A percentile compares a stretch with the other conserved stretches of the same genome.
Evolutionary conservation across 225 moss, liverwort and hornwort genomes (phyloP).

Genomic region (Polytrichum formosum): DNA sequence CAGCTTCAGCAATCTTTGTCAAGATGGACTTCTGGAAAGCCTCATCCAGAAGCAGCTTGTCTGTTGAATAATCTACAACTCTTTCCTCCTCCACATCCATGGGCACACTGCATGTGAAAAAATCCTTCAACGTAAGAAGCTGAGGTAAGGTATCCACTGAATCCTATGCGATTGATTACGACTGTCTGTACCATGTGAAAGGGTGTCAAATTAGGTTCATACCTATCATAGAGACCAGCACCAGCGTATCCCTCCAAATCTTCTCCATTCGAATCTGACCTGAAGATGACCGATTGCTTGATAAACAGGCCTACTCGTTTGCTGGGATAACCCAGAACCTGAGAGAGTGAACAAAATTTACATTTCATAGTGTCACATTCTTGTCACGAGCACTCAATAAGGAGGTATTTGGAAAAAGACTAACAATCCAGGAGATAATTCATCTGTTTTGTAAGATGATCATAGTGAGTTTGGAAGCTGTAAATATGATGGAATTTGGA

Average conservation of each 20-base stretch:
- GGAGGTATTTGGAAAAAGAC: no score
- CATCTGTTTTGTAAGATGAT: no score
- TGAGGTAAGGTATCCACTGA: no score
- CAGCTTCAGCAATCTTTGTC: conserved; percentile 76
- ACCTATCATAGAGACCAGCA: conserved; percentile 97
- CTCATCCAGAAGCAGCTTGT: conserved; percentile 63
- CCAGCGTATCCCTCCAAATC: conserved; percentile 98
- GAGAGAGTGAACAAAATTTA: not conserved
- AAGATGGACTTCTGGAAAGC: conserved; percentile 64
- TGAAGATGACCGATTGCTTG: conserved; percentile 85
- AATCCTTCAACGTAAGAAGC: no score
- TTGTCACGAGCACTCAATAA: no score
- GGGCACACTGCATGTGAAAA: conserved; percentile 62
- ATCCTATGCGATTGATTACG: no score
- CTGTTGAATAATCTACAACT: conserved; percentile 85
- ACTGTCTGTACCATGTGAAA: no score
- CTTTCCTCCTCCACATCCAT: conserved; percentile 90
- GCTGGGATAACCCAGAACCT: conserved; percentile 87
- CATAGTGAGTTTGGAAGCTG: no score
- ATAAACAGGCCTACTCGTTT: conserved; percentile 87
- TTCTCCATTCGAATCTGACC: conserved; percentile 96
- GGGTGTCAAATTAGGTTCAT: conserved; percentile 1
- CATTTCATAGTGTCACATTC: no score
- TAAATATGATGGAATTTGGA: no score
- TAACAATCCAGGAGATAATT: no score